Evolutionary conservation across 192 early-diverging fungal genomes (phyloP).

Genomic region (Phlyctochytrium bullatum): DNA sequence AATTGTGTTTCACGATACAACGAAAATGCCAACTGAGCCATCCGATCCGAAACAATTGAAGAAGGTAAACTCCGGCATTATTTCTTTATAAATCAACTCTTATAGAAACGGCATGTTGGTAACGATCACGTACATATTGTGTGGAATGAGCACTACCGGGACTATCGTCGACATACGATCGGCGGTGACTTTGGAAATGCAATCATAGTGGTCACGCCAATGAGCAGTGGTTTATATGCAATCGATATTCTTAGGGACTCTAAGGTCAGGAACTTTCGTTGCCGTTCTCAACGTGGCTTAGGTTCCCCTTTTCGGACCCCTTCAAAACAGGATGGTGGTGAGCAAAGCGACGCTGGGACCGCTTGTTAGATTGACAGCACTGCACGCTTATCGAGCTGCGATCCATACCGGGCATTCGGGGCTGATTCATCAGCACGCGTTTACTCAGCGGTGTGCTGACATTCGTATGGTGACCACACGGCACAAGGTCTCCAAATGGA

Average conservation of each 20-base stretch:
- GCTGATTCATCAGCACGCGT: slow-evolving; percentile 52
- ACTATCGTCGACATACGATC: slow-evolving; percentile 86
- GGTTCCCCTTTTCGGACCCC: slow-evolving; percentile 82
- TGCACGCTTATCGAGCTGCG: slow-evolving; percentile 61
- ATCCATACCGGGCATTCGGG: slow-evolving; percentile 20
- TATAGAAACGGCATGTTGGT: slow-evolving; percentile 95
- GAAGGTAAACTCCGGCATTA: slow-evolving; percentile 60
- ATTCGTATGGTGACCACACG: slow-evolving; percentile 55
- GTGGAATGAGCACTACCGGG: slow-evolving; percentile 92
- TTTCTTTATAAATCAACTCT: background rate
- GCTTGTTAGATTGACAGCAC: slow-evolving; percentile 77
- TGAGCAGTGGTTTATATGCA: slow-evolving; percentile 63
- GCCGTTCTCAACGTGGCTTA: slow-evolving; percentile 5
- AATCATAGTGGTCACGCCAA: slow-evolving; percentile 84
- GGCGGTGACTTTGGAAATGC: slow-evolving; percentile 98
- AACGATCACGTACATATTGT: slow-evolving; percentile 99
- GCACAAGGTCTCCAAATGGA: slow-evolving; percentile 58
- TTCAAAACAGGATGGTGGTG: slow-evolving; percentile 77
- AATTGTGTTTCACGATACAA: slow-evolving; percentile 89
- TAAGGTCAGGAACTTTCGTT: slow-evolving; percentile 51
- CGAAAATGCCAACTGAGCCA: slow-evolving; percentile 80
- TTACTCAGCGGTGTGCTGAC: slow-evolving; percentile 54
- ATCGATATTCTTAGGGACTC: slow-evolving; percentile 53
- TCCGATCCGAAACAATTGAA: slow-evolving; percentile 82
- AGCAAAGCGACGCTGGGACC: slow-evolving; percentile 69